Conservation (phyloP, 306 rosid species). For the Biancaea sappan region DNA sequence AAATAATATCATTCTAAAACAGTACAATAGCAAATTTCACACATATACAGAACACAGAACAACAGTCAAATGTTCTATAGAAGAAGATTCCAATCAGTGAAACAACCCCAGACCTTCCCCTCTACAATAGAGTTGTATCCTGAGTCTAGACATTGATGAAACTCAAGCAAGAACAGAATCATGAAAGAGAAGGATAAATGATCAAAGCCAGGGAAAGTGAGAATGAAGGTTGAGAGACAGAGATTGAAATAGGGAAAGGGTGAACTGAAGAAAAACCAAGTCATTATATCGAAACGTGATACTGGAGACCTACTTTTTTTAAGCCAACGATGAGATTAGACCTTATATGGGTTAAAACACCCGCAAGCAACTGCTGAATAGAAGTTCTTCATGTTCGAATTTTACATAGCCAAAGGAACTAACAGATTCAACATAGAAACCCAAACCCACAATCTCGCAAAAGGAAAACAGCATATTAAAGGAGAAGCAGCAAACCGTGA, state of each 20-base stretch:
- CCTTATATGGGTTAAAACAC: neutral
- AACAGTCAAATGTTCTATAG: neutral
- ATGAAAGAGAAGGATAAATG: neutral
- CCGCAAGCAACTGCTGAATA: constrained; percentile 8
- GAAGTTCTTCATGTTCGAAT: neutral
- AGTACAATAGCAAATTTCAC: neutral
- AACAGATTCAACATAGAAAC: neutral
- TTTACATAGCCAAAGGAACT: neutral
- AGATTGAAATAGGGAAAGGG: neutral
- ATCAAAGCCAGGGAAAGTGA: neutral
- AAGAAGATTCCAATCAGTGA: neutral
- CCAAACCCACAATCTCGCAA: constrained; percentile 13
- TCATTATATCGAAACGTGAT: too few relatives aligned
- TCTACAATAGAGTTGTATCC: neutral
- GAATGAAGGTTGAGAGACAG: neutral
- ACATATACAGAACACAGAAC: constrained; percentile 11
- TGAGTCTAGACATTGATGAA: constrained; percentile 1
- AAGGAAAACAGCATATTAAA: neutral
- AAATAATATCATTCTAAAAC: neutral
- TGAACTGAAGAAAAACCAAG: too few relatives aligned
- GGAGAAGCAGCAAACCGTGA: constrained; percentile 60
- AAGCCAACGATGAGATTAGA: neutral
- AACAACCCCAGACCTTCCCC: neutral
- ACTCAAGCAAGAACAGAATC: constrained; percentile 2
- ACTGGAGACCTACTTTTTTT: too few relatives aligned